phyloP scores from a whole-genome alignment of 345 rosid species.

The Heritiera fomes region DNA sequence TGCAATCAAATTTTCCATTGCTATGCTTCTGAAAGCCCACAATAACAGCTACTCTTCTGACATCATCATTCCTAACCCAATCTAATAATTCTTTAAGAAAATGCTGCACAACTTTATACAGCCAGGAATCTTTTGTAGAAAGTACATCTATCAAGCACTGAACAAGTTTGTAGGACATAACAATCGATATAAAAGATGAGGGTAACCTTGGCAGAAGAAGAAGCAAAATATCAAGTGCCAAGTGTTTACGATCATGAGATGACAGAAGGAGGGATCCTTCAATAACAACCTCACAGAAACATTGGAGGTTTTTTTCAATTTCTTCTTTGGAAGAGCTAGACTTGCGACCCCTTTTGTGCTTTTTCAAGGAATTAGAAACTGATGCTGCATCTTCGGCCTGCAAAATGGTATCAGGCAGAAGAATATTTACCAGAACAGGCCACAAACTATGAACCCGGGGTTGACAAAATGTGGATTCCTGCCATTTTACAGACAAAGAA shows the following conservation, averaged over 20 bases:
- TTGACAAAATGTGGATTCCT: conserved; percentile 97
- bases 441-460: conserved; percentile 93
- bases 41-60: conserved; percentile 75
- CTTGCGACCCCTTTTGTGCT: conserved; percentile 76
- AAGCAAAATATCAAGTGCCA: conserved; percentile 79
- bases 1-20: conserved; percentile 78
- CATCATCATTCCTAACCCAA: conserved; percentile 83
- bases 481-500: conserved; percentile 35
- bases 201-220: conserved; percentile 84
- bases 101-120: conserved; percentile 75
- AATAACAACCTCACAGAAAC: conserved; percentile 63
- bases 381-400: conserved; percentile 69
- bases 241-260: conserved; percentile 92
- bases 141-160: conserved; percentile 89
- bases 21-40: conserved; percentile 88
- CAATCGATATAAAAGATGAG: conserved; percentile 62
- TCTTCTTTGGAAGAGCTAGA: conserved; percentile 74
- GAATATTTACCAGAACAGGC: conserved; percentile 70
- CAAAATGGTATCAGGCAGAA: conserved; percentile 68
- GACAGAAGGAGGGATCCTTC: conserved; percentile 79
- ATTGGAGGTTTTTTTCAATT: conserved; percentile 51
- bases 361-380: conserved; percentile 67
- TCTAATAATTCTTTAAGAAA: conserved; percentile 66
- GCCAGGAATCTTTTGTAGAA: conserved; percentile 88
- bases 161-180: conserved; percentile 74